Conservation (phyloP, 352 stramenopile genomes). For the Phytophthora litchii region DNA sequence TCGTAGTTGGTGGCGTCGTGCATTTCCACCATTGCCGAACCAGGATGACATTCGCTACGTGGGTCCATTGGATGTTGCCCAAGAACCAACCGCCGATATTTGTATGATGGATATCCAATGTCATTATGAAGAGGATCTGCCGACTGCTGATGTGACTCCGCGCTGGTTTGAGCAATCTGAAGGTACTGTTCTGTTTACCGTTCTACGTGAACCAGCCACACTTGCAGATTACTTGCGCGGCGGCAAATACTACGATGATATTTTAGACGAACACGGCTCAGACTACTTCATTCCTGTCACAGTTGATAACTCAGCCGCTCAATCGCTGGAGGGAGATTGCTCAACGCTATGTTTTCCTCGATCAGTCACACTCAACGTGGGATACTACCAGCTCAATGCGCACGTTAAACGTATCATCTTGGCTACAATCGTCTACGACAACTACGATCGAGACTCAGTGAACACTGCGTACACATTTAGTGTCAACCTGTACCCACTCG, state of each 20-base stretch:
- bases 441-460: constrained; percentile 93
- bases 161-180: constrained; percentile 95
- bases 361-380: constrained; percentile 91
- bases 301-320: constrained; percentile 85
- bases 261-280: constrained; percentile 56
- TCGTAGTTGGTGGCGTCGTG: constrained; percentile 72
- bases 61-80: constrained; percentile 84
- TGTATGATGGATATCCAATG: constrained; percentile 92
- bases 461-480: constrained; percentile 92
- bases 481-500: constrained; percentile 92
- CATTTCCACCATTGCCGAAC: constrained; percentile 90
- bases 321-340: constrained; percentile 88
- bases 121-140: constrained; percentile 93
- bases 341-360: constrained; percentile 92
- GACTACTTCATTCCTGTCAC: constrained; percentile 96
- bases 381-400: constrained; percentile 94
- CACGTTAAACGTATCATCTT: constrained; percentile 94
- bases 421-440: constrained; percentile 85
- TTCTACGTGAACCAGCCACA: constrained; percentile 92
- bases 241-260: constrained; percentile 72
- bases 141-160: constrained; percentile 88
- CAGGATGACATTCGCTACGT: constrained; percentile 94
- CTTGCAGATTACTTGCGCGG: constrained; percentile 88
- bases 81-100: constrained; percentile 91
- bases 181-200: constrained; percentile 90